Conservation (phyloP, 306 rosid genomes). For the Prunus fruticosa region DNA sequence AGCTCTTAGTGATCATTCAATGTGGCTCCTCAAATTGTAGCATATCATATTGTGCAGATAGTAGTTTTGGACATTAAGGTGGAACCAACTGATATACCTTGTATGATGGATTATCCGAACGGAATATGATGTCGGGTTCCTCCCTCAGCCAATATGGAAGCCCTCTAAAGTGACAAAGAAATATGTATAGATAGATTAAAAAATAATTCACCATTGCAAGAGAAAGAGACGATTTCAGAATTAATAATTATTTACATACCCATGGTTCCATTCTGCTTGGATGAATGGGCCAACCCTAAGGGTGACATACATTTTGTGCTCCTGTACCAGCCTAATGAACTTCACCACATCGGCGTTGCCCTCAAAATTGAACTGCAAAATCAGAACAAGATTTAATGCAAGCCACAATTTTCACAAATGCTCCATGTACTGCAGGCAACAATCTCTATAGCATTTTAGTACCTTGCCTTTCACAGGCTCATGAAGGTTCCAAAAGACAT, state of each 20-base stretch:
- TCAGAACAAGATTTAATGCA: background rate
- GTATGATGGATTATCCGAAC: constrained; percentile 58
- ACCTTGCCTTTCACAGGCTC: constrained; percentile 79
- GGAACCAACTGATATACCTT: constrained; percentile 49
- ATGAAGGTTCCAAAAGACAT: constrained; percentile 87
- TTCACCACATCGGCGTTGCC: constrained; percentile 72
- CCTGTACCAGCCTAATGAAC: constrained; percentile 48
- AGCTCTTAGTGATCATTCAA: background rate
- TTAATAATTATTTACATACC: constrained; percentile 34
- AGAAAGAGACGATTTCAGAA: background rate
- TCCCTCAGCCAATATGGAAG: constrained; percentile 94
- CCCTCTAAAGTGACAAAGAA: constrained; percentile 50
- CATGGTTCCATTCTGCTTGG: constrained; percentile 98
- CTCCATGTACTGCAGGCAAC: background rate
- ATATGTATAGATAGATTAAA: background rate
- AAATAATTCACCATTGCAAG: background rate
- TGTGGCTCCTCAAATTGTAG: background rate
- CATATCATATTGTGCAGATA: background rate
- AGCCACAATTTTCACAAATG: background rate
- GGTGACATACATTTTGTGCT: constrained; percentile 55
- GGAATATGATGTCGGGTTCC: constrained; percentile 60
- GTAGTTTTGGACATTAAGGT: background rate
- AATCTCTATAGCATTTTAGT: background rate
- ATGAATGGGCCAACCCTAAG: constrained; percentile 90
- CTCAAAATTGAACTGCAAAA: constrained; percentile 47